Evolutionary conservation across 371 early-diverging fungal species (phyloP), one percentile per base, ranked within the genome.

Genomic region (Actinomortierella wolfii): DNA sequence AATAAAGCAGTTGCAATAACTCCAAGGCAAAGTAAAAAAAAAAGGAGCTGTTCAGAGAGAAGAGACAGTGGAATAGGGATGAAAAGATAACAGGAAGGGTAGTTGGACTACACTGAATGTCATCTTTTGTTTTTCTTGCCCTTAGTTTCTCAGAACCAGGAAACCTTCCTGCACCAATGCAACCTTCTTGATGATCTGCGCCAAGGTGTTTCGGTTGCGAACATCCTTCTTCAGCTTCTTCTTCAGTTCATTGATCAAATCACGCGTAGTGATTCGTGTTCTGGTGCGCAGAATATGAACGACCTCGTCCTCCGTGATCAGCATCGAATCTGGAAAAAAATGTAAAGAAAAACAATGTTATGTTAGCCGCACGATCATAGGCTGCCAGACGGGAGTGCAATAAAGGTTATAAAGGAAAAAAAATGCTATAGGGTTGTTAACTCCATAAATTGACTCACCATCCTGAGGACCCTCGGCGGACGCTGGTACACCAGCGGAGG

Each of bases 291-390:
- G 84, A 9, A 88, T 56, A 1, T 82, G 78, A 23, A 88, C 78
- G 0, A 91, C 87, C 68, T 91, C 91, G 26, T 82, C 79, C 56
- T 89, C 88, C 15, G 89, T 89, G 47, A 91, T 87, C 39, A 89
- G 56, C 44, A 55, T 29, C 15, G 77, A 56, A 6, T 69, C 76
- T 58, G 43, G 44, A 14, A 1, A 13, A n/a, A n/a, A n/a, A n/a
- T n/a, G n/a, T n/a, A n/a, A 23, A 24, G 20, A n/a, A 56, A 45
- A 29, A 4, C n/a, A n/a, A n/a, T n/a, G n/a, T 11, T 43, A 43
- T 14, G 43, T n/a, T n/a, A 14, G 43, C 43, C 14, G 21, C 23
- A 25, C 11, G 17, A 23, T 25, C 25, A 48, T 17, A 25, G 17
- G 48, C 18, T 43, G 18, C 18, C 18, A 17, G 15, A 43, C 15